These are phyloP conservation scores for Tetracentron sinense DNA, from an alignment of 164 flowering plant species.

Conservation along the genomic window DNA sequence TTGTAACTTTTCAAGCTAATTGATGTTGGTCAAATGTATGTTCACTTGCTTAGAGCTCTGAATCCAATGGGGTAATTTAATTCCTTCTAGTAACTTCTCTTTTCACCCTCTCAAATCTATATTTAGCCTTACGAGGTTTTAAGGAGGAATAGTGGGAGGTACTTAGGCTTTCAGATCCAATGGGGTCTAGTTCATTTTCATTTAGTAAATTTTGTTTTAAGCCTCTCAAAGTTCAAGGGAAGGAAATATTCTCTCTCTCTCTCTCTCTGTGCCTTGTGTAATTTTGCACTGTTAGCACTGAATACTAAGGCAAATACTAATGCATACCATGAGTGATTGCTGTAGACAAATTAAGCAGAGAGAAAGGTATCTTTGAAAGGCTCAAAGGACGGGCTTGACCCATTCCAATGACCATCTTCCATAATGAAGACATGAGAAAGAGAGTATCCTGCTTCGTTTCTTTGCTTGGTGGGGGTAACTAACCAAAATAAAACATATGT, in stretches of 20 bases:
- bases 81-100: not conserved
- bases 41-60: not conserved
- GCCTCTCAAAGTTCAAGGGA: not conserved
- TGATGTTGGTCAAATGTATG: constrained; percentile 1
- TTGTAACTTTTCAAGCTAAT: constrained; percentile 9
- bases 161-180: constrained; percentile 1
- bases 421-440: not conserved
- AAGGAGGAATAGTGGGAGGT: not conserved
- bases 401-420: not conserved
- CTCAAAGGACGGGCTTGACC: not conserved
- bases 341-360: not conserved
- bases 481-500: not conserved
- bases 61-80: not conserved
- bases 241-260: too few species aligned
- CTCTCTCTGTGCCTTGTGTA: not conserved
- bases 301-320: too few species aligned
- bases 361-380: not conserved
- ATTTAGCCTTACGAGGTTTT: not conserved
- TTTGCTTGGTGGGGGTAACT: not conserved
- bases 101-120: not conserved
- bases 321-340: not conserved
- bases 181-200: not conserved
- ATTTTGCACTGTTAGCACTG: not conserved
- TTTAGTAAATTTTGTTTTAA: not conserved
- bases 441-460: not conserved